Conservation (phyloP, 495 filamentous ascomycete genomes). For the Aspergillus baeticus region DNA sequence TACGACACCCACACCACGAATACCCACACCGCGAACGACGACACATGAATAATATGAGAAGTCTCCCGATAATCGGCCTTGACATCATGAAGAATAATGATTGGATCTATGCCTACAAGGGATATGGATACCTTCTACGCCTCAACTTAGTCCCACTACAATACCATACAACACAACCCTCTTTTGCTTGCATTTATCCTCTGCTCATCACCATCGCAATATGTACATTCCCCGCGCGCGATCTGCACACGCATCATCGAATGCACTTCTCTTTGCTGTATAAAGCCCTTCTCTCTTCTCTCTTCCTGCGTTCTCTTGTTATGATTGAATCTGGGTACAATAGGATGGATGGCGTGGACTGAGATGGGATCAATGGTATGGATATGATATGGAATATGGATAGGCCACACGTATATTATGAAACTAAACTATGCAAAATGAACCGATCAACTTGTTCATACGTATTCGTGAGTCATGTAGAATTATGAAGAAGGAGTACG, state of each 20-base stretch:
- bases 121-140: not conserved
- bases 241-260: not conserved
- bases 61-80: not conserved
- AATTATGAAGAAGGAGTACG: no score
- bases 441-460: no score
- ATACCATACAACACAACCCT: not conserved
- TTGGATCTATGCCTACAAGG: not conserved
- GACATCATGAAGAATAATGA: constrained; percentile 9
- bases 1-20: constrained; percentile 9
- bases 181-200: not conserved
- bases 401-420: no score
- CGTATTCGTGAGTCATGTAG: no score
- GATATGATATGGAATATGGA: no score
- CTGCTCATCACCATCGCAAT: constrained; percentile 1
- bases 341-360: no score
- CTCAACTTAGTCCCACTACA: not conserved
- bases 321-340: not conserved
- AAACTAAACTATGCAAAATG: no score
- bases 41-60: constrained; percentile 13
- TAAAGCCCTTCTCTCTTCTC: not conserved
- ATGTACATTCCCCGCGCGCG: constrained; percentile 9
- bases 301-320: not conserved
- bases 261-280: constrained; percentile 5
- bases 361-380: no score
- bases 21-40: constrained; percentile 2